Percentiles rank a stretch among this genome's conserved stretches.
Evolutionary conservation across 768 basidiomycete genomes (phyloP).

Genomic region (Lyophyllum semitale): DNA sequence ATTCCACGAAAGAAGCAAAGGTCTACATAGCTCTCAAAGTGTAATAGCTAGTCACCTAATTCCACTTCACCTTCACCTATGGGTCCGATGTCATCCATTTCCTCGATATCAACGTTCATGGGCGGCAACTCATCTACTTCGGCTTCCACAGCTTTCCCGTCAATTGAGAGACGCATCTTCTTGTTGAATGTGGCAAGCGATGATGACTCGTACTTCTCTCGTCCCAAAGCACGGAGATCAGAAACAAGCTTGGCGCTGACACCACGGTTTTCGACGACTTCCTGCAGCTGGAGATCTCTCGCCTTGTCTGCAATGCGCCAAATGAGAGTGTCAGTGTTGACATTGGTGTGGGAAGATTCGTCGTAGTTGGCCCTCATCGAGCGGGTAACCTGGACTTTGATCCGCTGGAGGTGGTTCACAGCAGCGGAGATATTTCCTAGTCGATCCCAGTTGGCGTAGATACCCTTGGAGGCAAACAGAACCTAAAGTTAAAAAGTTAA

Average conservation of each 20-base stretch:
- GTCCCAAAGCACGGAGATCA: slow-evolving; percentile 17
- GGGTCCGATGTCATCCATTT: not conserved
- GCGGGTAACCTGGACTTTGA: slow-evolving; percentile 28
- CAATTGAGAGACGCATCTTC: slow-evolving; percentile 22
- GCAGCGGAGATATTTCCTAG: slow-evolving; percentile 32
- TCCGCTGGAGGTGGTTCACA: slow-evolving; percentile 23
- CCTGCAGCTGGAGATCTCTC: slow-evolving; percentile 16
- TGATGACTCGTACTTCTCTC: slow-evolving; percentile 21
- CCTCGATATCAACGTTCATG: not conserved
- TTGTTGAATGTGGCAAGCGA: slow-evolving; percentile 34
- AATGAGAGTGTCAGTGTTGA: slow-evolving; percentile 17
- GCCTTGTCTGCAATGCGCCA: slow-evolving; percentile 24
- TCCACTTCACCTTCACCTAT: not conserved
- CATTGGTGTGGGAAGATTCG: slow-evolving; percentile 22
- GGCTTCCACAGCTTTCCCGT: slow-evolving; percentile 9
- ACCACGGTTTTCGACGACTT: not conserved
- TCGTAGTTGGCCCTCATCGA: slow-evolving; percentile 25
- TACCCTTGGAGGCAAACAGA: slow-evolving; percentile 30
- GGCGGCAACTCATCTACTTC: slow-evolving; percentile 25
- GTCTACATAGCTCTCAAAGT: not conserved
- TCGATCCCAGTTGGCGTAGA: slow-evolving; percentile 31
- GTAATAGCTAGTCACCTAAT: too few species aligned
- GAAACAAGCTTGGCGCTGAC: slow-evolving; percentile 13
- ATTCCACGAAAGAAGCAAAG: not conserved
- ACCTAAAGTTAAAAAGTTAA: slow-evolving; percentile 8